Evolutionary conservation across 306 rosid genomes (phyloP).

Genomic region (Sindora glabra): DNA sequence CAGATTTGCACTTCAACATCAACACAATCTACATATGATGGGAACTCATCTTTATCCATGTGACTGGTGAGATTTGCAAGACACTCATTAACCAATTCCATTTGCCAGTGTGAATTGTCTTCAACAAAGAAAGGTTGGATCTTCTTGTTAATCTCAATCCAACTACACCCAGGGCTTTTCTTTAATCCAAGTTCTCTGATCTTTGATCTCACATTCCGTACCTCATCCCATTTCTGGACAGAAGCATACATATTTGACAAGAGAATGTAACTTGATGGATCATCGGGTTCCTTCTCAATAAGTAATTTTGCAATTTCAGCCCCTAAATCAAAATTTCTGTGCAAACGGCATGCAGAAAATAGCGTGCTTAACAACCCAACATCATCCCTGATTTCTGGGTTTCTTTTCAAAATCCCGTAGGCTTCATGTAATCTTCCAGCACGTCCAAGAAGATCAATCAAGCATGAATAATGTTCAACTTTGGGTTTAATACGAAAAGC

Average conservation of each 20-base stretch:
- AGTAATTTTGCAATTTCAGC: too few relatives aligned
- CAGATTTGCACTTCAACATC: slow-evolving; percentile 7
- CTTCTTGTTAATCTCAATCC: slow-evolving; percentile 63
- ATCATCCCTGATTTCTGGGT: too few relatives aligned
- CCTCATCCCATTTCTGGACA: slow-evolving; percentile 56
- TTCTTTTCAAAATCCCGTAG: too few relatives aligned
- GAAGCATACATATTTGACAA: slow-evolving; percentile 65
- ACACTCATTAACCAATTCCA: slow-evolving; percentile 41
- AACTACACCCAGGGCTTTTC: slow-evolving; percentile 80
- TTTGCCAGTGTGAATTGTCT: slow-evolving; percentile 48
- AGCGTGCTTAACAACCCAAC: too few relatives aligned
- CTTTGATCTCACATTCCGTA: slow-evolving; percentile 51
- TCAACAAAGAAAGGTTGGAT: slow-evolving; percentile 58
- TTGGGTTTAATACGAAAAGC: slow-evolving; percentile 45
- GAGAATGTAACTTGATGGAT: not conserved
- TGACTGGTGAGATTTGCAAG: slow-evolving; percentile 46
- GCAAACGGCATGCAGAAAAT: too few relatives aligned
- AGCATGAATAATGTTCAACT: slow-evolving; percentile 71
- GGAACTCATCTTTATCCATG: slow-evolving; percentile 43
- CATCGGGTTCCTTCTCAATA: too few relatives aligned
- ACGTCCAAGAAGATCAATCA: slow-evolving; percentile 81
- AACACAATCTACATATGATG: slow-evolving; percentile 12
- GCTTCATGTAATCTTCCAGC: slow-evolving; percentile 26
- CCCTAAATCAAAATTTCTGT: too few relatives aligned
- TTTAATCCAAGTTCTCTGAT: slow-evolving; percentile 64